phyloP scores from a whole-genome alignment of 257 asterid species.

The Paulownia fortunei region DNA sequence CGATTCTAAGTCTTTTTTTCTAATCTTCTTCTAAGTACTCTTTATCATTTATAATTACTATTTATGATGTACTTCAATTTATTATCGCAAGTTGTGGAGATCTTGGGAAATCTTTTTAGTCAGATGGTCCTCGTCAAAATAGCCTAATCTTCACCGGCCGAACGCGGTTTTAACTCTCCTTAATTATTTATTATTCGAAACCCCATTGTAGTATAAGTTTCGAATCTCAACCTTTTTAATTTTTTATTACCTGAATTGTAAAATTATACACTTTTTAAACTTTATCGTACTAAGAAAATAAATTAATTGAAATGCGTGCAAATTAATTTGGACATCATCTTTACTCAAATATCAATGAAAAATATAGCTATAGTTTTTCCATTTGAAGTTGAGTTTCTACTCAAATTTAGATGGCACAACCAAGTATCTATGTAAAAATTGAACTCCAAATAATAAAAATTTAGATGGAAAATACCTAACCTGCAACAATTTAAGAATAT shows the following conservation, averaged over 20 bases:
- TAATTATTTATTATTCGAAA: background rate
- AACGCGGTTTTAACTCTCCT: slow-evolving; percentile 2
- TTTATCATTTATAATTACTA: background rate
- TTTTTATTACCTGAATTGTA: background rate
- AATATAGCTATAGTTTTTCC: no score
- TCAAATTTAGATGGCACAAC: no score
- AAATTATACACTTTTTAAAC: background rate
- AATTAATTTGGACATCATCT: no score
- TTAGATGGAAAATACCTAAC: no score
- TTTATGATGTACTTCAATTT: background rate
- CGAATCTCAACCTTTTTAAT: background rate
- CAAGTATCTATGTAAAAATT: no score
- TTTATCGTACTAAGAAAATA: no score
- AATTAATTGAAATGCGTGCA: no score
- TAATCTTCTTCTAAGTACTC: background rate
- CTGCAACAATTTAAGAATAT: no score
- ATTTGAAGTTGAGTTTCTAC: no score
- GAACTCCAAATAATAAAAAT: no score
- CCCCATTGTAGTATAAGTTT: background rate
- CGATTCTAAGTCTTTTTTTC: no score
- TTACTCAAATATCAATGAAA: no score
- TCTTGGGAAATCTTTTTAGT: background rate
- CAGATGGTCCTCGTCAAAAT: background rate
- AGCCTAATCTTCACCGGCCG: slow-evolving; percentile 5
- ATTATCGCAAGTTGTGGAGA: background rate